Percentiles rank a stretch among this genome's conserved stretches.
Evolutionary conservation across 495 filamentous ascomycete species (phyloP).

Genomic region (Hypoxylon perforatum): DNA sequence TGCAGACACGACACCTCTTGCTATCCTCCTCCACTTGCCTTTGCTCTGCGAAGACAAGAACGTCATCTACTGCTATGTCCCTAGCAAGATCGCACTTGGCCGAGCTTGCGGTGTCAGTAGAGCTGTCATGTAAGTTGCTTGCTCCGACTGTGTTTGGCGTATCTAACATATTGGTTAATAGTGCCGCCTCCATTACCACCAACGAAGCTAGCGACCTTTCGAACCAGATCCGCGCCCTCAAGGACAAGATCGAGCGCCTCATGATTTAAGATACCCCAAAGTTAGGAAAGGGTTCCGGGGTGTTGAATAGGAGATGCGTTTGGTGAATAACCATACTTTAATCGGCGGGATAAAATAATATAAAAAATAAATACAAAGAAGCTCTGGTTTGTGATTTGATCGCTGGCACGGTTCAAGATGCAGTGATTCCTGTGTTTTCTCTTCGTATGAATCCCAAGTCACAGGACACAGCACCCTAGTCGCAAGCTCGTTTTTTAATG

Average conservation of each 20-base stretch:
- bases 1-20: constrained; percentile 85
- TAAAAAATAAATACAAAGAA: constrained; percentile 10
- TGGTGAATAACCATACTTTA: background rate
- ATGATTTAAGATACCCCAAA: constrained; percentile 77
- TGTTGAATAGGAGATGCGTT: constrained; percentile 13
- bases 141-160: background rate
- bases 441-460: too few species aligned
- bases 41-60: constrained; percentile 88
- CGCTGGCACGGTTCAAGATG: too few species aligned
- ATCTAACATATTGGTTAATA: background rate
- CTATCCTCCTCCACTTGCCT: constrained; percentile 91
- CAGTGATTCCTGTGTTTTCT: too few species aligned
- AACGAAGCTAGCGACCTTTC: constrained; percentile 93
- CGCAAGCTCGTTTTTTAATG: too few species aligned
- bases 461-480: too few species aligned
- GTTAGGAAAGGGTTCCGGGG: constrained; percentile 24
- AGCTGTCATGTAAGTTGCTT: constrained; percentile 72
- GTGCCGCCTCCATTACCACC: constrained; percentile 81
- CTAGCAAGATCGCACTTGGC: constrained; percentile 76
- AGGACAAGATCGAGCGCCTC: constrained; percentile 95
- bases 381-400: background rate
- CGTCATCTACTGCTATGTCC: constrained; percentile 77
- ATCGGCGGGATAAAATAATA: background rate
- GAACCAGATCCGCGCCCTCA: constrained; percentile 83
- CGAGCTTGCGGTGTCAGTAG: constrained; percentile 86